Evolutionary conservation across 1,284 basidiomycete genomes (phyloP), one percentile per base, ranked within the genome.

Genomic region (Boletus mariae): DNA sequence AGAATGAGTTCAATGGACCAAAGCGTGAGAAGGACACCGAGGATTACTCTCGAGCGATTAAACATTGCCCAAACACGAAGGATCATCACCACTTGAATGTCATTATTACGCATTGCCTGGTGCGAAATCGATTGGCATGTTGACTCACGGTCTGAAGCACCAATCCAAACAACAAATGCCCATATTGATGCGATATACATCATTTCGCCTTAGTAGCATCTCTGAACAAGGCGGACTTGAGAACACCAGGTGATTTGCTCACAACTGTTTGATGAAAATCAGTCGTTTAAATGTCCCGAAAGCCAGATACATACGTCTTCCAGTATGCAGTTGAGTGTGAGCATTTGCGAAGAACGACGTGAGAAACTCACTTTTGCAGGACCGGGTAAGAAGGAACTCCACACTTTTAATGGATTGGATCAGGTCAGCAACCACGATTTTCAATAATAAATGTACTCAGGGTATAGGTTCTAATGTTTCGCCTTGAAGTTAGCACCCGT

Each of bases 101-200:
- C 25, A 12, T 2, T 6, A 10, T 47, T 47, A 34, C 9, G 20
- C 29, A 6, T 10, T 11, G 25, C 20, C 5, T 23, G 0, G 3
- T n/a, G 44, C 9, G 5, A 26, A 10, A 26, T 45, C 5, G 12
- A 12, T 10, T 8, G 11, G 23, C 6, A 47, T 17, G 7, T 8
- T 7, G 15, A 44, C 56, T 54, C 50, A 57, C 55, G 20, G 11
- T 57, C 55, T 26, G 55, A 37, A 23, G 55, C 23, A 42, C 23
- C 31, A 44, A 57, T 53, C 45, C 48, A 56, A 23, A 47, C 26
- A 25, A 37, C 13, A 23, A 41, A 52, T 4, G 42, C 37, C 42
- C 35, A 47, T 45, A 48, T n/a, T n/a, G 55, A 47, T 40, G n/a
- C 44, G 12, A 53, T 13, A 28, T 38, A 53, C 5, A 56, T 35